These are phyloP conservation scores for Fusarium miscanthi DNA, from an alignment of 2,329 filamentous ascomycete species.

Conservation along the genomic window DNA sequence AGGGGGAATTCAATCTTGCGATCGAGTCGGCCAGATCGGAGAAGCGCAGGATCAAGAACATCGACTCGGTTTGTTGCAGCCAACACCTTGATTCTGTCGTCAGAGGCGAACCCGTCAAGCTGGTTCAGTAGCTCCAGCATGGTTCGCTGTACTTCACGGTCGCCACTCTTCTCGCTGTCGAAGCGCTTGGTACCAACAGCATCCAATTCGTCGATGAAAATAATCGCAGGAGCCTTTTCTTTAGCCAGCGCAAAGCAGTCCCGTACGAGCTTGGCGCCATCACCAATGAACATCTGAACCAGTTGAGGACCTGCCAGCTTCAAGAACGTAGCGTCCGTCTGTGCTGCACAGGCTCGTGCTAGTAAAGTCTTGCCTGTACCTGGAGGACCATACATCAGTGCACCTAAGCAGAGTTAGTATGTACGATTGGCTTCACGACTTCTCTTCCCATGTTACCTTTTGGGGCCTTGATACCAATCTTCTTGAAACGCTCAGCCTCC, in stretches of 20 bases:
- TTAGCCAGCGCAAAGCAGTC: constrained; percentile 98
- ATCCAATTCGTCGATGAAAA: constrained; percentile 99
- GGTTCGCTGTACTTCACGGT: constrained; percentile 96
- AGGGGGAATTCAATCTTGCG: constrained; percentile 98
- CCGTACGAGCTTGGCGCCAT: constrained; percentile 95
- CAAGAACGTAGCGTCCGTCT: constrained; percentile 98
- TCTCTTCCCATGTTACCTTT: constrained; percentile 77
- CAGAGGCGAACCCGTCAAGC: constrained; percentile 95
- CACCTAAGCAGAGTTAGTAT: constrained; percentile 90
- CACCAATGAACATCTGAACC: constrained; percentile 99
- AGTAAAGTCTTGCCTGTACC: constrained; percentile 93
- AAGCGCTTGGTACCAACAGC: constrained; percentile 99
- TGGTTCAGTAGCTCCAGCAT: constrained; percentile 99
- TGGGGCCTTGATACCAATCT: constrained; percentile 99
- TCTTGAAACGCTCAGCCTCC: constrained; percentile 98
- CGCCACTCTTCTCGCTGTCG: constrained; percentile 97
- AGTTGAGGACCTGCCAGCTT: constrained; percentile 98
- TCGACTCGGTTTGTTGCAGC: constrained; percentile 95
- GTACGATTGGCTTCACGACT: constrained; percentile 59
- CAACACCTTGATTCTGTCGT: constrained; percentile 96
- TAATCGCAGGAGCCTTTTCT: constrained; percentile 98
- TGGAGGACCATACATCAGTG: constrained; percentile 96
- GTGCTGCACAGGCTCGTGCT: constrained; percentile 94
- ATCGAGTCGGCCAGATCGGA: constrained; percentile 92
- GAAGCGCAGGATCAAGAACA: constrained; percentile 89